Base-by-base conservation (phyloP, 805 yeast species). In the Henningerozyma blattae region DNA sequence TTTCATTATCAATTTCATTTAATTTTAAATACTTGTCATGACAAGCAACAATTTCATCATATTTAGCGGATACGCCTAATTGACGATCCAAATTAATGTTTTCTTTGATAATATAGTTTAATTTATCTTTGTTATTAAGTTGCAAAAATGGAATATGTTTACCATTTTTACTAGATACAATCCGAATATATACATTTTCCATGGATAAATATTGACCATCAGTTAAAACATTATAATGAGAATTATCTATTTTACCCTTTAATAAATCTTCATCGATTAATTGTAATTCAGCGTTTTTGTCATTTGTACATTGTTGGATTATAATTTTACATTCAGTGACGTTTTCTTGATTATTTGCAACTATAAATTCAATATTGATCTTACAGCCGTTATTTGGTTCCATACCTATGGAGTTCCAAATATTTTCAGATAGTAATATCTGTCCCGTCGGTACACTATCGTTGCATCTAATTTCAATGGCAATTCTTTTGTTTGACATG, bases 301-400 rank as follows among this genome's bases (percentile, higher is more conserved):
- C n/a, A 24, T 24, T 24, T 8, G 10, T 12, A 24, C 7, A 24
- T 24, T 13, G 27, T 12, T 24, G n/a, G n/a, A 24, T 24, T 6
- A 5, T n/a, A 24, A 24, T 24, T 8, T 8, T 24, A 24, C 27
- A 24, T 12, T 24, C 27, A 10, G 30, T 56, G 56, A 18, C 72
- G 16, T 28, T 35, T 15, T 46, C 48, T 10, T 44, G n/a, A n/a
- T 45, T 37, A 27, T 40, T 45, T 17, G 38, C 36, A 19, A 59
- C 18, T n/a, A n/a, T n/a, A n/a, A n/a, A n/a, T n/a, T n/a, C n/a
- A n/a, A n/a, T n/a, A n/a, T n/a, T n/a, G n/a, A n/a, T n/a, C n/a
- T n/a, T n/a, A n/a, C n/a, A n/a, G n/a, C n/a, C n/a, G n/a, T n/a
- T n/a, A n/a, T n/a, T n/a, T n/a, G n/a, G n/a, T n/a, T n/a, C n/a